Evolutionary conservation across 2,329 filamentous ascomycete genomes (phyloP).

Genomic region (Diaporthe australafricana): DNA sequence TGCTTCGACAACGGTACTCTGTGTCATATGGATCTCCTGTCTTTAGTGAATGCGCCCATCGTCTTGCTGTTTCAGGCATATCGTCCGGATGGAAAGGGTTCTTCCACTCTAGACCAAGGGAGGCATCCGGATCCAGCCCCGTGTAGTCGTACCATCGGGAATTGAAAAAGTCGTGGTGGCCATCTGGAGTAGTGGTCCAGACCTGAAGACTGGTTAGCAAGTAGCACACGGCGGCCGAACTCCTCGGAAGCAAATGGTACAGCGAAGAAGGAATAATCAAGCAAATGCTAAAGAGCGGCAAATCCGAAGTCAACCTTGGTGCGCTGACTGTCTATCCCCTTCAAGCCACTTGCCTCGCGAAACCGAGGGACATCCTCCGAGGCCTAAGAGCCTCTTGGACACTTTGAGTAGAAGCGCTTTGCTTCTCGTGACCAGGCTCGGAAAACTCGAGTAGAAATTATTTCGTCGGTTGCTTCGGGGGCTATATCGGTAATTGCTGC

Average conservation of each 20-base stretch:
- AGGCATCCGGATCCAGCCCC: conserved; percentile 71
- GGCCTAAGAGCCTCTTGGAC: conserved; percentile 1
- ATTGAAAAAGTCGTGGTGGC: conserved; percentile 79
- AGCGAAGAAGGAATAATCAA: too few relatives aligned
- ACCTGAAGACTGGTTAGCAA: conserved; percentile 47
- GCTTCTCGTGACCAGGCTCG: neutral
- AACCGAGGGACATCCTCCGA: conserved; percentile 16
- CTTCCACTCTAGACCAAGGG: conserved; percentile 72
- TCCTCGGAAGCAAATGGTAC: neutral
- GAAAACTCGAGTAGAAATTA: neutral
- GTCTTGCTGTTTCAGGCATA: conserved; percentile 61
- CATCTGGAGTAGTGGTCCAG: conserved; percentile 78
- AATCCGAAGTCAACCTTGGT: neutral
- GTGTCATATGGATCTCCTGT: conserved; percentile 77
- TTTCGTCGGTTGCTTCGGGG: conserved; percentile 3
- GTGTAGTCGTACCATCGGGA: conserved; percentile 86
- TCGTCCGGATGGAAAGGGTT: conserved; percentile 79
- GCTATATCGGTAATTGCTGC: conserved; percentile 13
- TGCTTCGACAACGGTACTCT: conserved; percentile 77
- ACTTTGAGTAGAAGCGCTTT: neutral
- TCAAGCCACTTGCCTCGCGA: conserved; percentile 16
- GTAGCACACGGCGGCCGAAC: neutral
- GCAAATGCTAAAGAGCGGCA: neutral
- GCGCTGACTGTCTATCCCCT: neutral
- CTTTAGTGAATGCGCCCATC: conserved; percentile 71